Evolutionary conservation across 768 basidiomycete genomes (phyloP).

Genomic region (Sporobolomyces phaffii): DNA sequence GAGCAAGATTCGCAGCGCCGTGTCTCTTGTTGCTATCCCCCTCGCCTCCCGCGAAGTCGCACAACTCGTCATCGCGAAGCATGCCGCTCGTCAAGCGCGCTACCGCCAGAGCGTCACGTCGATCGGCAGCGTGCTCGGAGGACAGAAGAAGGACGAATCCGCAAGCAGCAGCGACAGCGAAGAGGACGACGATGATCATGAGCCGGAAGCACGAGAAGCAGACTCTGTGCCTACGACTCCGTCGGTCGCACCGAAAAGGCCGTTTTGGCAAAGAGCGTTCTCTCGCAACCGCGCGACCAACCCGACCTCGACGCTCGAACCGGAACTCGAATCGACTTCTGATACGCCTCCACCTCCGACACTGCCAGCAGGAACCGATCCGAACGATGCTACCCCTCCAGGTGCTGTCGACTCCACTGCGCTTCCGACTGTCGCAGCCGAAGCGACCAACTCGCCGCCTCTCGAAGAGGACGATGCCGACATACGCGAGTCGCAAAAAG

Average conservation of each 20-base stretch:
- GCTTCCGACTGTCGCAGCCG: not conserved
- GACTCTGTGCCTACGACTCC: not conserved
- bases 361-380: not conserved
- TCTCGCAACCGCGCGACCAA: not conserved
- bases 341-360: not conserved
- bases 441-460: not conserved
- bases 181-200: not conserved
- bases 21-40: slow-evolving; percentile 23
- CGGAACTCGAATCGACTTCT: not conserved
- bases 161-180: not conserved
- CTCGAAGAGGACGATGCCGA: not conserved
- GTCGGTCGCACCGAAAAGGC: not conserved
- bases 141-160: not conserved
- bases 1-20: slow-evolving; percentile 4
- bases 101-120: slow-evolving; percentile 1
- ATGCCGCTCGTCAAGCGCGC: slow-evolving; percentile 11
- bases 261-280: slow-evolving; percentile 24
- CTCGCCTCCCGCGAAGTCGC: slow-evolving; percentile 13
- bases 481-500: slow-evolving; percentile 11
- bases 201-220: slow-evolving; percentile 7
- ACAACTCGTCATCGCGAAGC: slow-evolving; percentile 5
- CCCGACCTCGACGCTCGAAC: not conserved
- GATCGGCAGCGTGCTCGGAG: not conserved
- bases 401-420: not conserved
- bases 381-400: not conserved